Conservation (phyloP, 352 stramenopile genomes). For the Globisporangium okanoganense region DNA sequence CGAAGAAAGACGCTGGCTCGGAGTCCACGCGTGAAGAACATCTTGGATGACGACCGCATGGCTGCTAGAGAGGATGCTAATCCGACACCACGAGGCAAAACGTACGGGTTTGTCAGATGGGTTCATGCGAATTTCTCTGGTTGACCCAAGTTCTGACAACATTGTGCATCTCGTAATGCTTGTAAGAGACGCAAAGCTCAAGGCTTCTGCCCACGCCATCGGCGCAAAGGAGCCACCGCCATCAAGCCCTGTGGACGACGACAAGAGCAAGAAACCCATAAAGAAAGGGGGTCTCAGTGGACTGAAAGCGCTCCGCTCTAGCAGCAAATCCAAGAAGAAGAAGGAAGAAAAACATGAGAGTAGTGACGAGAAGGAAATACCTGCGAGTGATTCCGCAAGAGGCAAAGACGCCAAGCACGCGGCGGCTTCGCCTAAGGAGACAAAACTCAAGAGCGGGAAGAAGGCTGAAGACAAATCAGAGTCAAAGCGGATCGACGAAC, state of each 20-base stretch:
- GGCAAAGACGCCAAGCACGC: neutral
- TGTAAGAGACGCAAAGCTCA: neutral
- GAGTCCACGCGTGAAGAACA: slow-evolving; percentile 2
- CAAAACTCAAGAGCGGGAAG: neutral
- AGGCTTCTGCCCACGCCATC: neutral
- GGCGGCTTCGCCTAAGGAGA: neutral
- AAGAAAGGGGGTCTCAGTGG: neutral
- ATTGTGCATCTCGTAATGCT: no score
- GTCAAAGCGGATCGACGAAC: neutral
- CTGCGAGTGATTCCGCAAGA: neutral
- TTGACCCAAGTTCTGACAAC: no score
- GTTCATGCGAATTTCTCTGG: neutral
- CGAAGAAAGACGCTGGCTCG: slow-evolving; percentile 1
- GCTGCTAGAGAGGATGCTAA: neutral
- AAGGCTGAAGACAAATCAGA: neutral
- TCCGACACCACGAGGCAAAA: neutral
- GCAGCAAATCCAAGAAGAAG: slow-evolving; percentile 1
- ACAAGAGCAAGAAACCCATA: neutral
- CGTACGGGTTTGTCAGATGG: neutral
- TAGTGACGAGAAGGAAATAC: neutral
- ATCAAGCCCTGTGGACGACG: neutral
- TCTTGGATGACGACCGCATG: neutral
- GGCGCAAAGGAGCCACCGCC: neutral
- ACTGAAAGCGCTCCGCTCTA: neutral
- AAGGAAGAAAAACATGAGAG: neutral